Percentiles rank a stretch among this genome's conserved stretches.
These are phyloP conservation scores for Akebia trifoliata DNA, from an alignment of 164 flowering plant species.

Conservation along the genomic window DNA sequence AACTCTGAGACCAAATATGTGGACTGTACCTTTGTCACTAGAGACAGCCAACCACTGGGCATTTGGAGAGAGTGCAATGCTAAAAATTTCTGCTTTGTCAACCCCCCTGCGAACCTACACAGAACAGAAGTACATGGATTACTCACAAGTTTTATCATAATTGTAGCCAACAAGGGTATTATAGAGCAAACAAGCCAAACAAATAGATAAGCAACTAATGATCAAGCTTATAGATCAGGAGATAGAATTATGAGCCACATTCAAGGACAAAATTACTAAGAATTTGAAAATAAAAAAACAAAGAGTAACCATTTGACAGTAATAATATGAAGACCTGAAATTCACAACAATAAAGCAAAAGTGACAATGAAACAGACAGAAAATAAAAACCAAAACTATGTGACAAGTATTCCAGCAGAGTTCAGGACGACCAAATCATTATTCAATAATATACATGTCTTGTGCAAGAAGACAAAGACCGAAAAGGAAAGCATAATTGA, in stretches of 20 bases:
- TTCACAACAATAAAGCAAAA: not conserved
- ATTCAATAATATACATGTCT: not conserved
- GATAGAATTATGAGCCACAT: not conserved
- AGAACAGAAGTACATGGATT: constrained; percentile 3
- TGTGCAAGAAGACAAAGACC: constrained; percentile 1
- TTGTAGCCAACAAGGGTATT: not conserved
- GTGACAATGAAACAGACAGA: not conserved
- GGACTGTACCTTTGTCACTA: constrained; percentile 59
- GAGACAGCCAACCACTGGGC: constrained; percentile 64
- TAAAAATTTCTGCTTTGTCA: constrained; percentile 49
- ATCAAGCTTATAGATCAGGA: not conserved
- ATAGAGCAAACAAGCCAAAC: no score
- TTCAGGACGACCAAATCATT: not conserved
- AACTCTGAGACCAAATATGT: constrained; percentile 59
- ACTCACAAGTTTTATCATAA: not conserved
- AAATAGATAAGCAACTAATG: not conserved
- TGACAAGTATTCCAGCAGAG: not conserved
- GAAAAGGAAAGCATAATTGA: not conserved
- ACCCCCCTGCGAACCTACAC: constrained; percentile 54
- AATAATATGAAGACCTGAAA: constrained; percentile 1
- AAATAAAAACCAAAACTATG: not conserved
- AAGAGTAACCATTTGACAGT: not conserved
- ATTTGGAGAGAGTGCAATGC: constrained; percentile 50
- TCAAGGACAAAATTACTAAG: not conserved
- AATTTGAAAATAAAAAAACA: no score